phyloP scores from a whole-genome alignment of 2,329 filamentous ascomycete species.

The Fusarium sp. region DNA sequence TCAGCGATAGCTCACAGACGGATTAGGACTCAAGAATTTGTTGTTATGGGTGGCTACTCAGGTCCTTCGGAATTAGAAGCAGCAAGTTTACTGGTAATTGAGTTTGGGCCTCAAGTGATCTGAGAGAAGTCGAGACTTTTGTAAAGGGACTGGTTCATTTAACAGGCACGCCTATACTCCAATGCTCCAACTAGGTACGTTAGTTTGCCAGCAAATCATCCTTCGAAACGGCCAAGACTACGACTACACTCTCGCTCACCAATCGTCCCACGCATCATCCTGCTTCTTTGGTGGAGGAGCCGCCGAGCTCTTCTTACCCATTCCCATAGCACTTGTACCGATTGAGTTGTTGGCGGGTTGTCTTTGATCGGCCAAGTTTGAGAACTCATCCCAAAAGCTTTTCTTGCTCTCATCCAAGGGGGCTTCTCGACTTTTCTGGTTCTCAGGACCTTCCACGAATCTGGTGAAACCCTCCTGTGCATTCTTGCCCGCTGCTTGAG shows the following conservation, averaged over 20 bases:
- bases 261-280: constrained; percentile 71
- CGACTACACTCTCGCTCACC: constrained; percentile 49
- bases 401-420: constrained; percentile 71
- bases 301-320: constrained; percentile 52
- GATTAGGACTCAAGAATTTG: not conserved
- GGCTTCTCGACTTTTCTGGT: constrained; percentile 46
- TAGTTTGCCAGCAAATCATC: constrained; percentile 22
- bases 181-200: constrained; percentile 37
- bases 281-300: constrained; percentile 51
- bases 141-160: constrained; percentile 24
- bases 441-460: constrained; percentile 81
- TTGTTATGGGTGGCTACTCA: not conserved
- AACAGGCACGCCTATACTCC: constrained; percentile 42
- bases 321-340: constrained; percentile 67
- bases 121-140: constrained; percentile 6
- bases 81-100: not conserved
- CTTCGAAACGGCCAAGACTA: not conserved
- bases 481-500: constrained; percentile 74
- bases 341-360: constrained; percentile 58
- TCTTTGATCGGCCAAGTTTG: constrained; percentile 69
- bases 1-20: not conserved
- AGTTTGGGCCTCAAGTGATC: constrained; percentile 10
- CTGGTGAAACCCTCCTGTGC: constrained; percentile 83
- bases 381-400: constrained; percentile 94
- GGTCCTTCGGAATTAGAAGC: not conserved